phyloP scores from a whole-genome alignment of 1,284 basidiomycete genomes.

The Microbotryum silenes-acaulis region DNA sequence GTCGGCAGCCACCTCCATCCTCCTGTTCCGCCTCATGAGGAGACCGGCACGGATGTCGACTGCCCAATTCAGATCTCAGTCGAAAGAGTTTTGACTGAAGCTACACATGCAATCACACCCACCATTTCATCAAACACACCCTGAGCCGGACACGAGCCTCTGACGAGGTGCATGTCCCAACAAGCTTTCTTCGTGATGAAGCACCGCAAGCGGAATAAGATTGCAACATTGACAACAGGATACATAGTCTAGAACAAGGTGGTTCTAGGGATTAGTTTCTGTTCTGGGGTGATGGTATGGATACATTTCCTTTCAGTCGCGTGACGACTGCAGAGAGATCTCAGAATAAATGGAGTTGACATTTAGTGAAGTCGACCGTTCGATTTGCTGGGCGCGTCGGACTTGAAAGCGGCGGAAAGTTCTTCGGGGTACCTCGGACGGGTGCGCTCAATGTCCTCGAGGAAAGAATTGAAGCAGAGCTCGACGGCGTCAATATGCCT shows the following conservation, averaged over 20 bases:
- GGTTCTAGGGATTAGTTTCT: background rate
- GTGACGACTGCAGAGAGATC: background rate
- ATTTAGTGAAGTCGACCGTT: too few relatives aligned
- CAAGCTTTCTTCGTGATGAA: too few relatives aligned
- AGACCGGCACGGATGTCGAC: too few relatives aligned
- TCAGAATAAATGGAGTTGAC: background rate
- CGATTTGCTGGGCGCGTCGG: background rate
- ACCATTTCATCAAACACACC: too few relatives aligned
- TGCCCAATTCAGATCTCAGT: too few relatives aligned
- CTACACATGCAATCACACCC: too few relatives aligned
- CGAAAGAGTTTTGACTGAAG: too few relatives aligned
- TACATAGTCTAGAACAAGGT: background rate
- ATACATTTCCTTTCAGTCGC: background rate
- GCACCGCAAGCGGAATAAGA: too few relatives aligned
- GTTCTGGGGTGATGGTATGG: background rate
- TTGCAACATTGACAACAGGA: background rate
- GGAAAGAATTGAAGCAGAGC: conserved; percentile 44
- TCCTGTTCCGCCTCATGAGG: conserved; percentile 17
- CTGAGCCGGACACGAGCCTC: too few relatives aligned
- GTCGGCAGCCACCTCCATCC: conserved; percentile 21
- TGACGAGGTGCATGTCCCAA: too few relatives aligned
- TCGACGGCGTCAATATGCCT: conserved; percentile 55
- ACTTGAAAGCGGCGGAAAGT: conserved; percentile 1
- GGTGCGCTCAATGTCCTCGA: conserved; percentile 41
- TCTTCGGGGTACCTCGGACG: conserved; percentile 37